Evolutionary conservation across 345 rosid species (phyloP).

Genomic region (Linum usitatissimum): DNA sequence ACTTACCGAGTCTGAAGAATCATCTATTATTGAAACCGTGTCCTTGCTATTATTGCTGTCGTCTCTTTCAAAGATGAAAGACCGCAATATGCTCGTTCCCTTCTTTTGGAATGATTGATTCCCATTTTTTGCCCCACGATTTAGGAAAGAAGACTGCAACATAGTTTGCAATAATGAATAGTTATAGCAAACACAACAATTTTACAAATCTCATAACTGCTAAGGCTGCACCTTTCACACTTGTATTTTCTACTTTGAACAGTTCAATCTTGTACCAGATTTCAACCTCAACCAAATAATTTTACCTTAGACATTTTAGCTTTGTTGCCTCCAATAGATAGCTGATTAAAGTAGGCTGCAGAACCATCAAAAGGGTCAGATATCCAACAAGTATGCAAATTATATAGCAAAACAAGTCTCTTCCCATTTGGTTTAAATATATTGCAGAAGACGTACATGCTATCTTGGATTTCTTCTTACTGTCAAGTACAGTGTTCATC

Average conservation of each 20-base stretch:
- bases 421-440: constrained; percentile 1
- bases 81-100: constrained; percentile 43
- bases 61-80: constrained; percentile 77
- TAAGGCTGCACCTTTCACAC: too few relatives aligned
- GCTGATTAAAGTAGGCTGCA: constrained; percentile 45
- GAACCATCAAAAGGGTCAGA: constrained; percentile 7
- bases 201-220: too few relatives aligned
- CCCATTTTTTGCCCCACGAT: constrained; percentile 43
- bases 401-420: constrained; percentile 3
- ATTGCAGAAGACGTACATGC: constrained; percentile 38
- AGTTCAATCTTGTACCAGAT: neutral
- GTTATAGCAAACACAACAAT: too few relatives aligned
- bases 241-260: neutral
- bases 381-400: neutral
- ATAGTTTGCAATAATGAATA: neutral
- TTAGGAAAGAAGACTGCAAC: constrained; percentile 77
- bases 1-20: constrained; percentile 50
- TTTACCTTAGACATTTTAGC: constrained; percentile 51
- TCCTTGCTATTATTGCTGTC: constrained; percentile 49
- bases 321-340: constrained; percentile 33
- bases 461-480: constrained; percentile 44
- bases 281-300: neutral
- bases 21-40: constrained; percentile 37
- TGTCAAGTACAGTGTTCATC: constrained; percentile 48
- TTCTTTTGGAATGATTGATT: constrained; percentile 45